Evolutionary conservation across 2,329 filamentous ascomycete genomes (phyloP).

Genomic region (Metarhizium humberi): DNA sequence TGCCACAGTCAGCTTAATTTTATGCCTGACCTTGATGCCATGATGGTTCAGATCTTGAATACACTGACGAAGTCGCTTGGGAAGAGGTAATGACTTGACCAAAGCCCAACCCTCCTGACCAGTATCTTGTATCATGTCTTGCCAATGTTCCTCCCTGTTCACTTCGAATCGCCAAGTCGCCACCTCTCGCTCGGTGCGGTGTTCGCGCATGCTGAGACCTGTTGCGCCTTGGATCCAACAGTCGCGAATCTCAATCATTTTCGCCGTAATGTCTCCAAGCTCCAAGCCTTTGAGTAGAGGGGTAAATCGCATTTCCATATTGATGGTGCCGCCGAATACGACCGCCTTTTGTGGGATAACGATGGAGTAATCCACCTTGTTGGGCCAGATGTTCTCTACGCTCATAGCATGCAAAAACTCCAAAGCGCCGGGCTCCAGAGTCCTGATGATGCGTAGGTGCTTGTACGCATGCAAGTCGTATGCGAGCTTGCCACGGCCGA

Average conservation of each 20-base stretch:
- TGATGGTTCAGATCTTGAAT: slow-evolving; percentile 83
- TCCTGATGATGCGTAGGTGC: slow-evolving; percentile 68
- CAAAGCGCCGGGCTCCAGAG: slow-evolving; percentile 64
- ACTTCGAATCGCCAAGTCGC: slow-evolving; percentile 48
- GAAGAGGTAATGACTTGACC: slow-evolving; percentile 58
- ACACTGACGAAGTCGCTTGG: slow-evolving; percentile 72
- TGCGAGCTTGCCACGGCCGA: slow-evolving; percentile 77
- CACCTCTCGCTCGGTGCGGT: slow-evolving; percentile 57
- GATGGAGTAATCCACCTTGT: slow-evolving; percentile 95
- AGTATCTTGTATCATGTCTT: slow-evolving; percentile 58
- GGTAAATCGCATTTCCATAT: slow-evolving; percentile 77
- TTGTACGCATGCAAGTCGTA: slow-evolving; percentile 80
- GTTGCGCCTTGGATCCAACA: slow-evolving; percentile 42
- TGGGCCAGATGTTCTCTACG: slow-evolving; percentile 95
- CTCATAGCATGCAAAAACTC: slow-evolving; percentile 84
- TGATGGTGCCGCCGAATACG: slow-evolving; percentile 81
- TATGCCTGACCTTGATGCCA: slow-evolving; percentile 87
- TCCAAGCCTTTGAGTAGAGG: slow-evolving; percentile 82
- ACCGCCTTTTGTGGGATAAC: slow-evolving; percentile 89
- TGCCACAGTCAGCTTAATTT: slow-evolving; percentile 83
- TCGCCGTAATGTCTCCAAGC: slow-evolving; percentile 73
- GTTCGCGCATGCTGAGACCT: slow-evolving; percentile 40
- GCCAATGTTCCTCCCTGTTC: slow-evolving; percentile 53
- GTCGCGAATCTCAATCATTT: slow-evolving; percentile 71
- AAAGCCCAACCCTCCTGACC: slow-evolving; percentile 57